Evolutionary conservation across 805 yeast species (phyloP).

Genomic region (Lipomyces mesembrius): DNA sequence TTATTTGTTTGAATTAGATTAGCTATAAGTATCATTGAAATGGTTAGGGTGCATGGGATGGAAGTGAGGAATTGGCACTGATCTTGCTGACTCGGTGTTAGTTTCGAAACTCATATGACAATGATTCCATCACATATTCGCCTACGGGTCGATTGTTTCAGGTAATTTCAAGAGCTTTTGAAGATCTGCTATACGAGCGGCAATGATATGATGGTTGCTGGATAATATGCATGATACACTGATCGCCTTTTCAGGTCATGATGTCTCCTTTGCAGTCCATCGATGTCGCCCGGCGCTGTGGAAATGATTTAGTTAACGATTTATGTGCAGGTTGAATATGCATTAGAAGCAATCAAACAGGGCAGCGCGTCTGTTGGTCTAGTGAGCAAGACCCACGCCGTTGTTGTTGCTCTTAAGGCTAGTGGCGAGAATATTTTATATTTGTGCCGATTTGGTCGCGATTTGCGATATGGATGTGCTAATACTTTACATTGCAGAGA

Average conservation of each 20-base stretch:
- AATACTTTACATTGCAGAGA: conserved; percentile 56
- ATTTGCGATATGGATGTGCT: not conserved
- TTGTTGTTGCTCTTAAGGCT: conserved; percentile 82
- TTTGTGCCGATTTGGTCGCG: not conserved
- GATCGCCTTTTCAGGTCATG: not conserved
- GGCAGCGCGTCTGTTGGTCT: conserved; percentile 97
- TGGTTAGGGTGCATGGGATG: not conserved
- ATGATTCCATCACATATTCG: conserved; percentile 96
- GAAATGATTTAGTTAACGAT: not conserved
- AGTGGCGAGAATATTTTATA: not conserved
- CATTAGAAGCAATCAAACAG: conserved; percentile 94
- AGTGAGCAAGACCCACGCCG: conserved; percentile 83
- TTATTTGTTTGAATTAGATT: not conserved
- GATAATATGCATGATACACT: not conserved
- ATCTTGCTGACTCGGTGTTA: conserved; percentile 3
- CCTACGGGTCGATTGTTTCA: conserved; percentile 93
- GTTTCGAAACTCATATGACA: conserved; percentile 99
- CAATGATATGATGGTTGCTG: conserved; percentile 5
- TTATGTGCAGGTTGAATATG: conserved; percentile 63
- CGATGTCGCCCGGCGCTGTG: not conserved
- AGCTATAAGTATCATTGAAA: not conserved
- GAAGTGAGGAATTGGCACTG: not conserved
- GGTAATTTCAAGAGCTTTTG: conserved; percentile 43
- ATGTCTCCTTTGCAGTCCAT: not conserved
- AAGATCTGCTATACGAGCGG: not conserved